Evolutionary conservation across 148 eudicot species (phyloP).

Genomic region (Polygonum aviculare): DNA sequence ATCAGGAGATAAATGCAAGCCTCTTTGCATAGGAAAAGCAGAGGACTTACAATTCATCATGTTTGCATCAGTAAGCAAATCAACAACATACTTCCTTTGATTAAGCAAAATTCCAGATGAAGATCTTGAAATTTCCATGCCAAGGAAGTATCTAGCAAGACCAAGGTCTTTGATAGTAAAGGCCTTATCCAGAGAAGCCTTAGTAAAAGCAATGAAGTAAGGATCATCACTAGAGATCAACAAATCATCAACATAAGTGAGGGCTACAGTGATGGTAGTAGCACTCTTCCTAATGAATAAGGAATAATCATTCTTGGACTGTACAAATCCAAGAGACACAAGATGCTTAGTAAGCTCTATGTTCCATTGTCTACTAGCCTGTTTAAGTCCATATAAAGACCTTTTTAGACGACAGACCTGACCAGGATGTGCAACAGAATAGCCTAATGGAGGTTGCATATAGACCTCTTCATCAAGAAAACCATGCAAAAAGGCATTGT

Average conservation of each 20-base stretch:
- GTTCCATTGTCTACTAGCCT: background rate
- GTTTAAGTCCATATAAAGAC: background rate
- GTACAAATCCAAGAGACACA: background rate
- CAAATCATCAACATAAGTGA: background rate
- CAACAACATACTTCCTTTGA: background rate
- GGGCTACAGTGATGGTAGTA: background rate
- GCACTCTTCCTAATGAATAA: background rate
- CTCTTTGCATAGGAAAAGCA: background rate
- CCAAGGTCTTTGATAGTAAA: background rate
- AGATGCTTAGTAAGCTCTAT: background rate
- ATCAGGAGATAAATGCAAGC: background rate
- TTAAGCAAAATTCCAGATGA: background rate
- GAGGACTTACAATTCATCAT: background rate
- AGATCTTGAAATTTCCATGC: background rate
- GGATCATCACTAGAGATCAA: background rate
- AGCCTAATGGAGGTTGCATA: background rate
- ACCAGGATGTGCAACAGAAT: background rate
- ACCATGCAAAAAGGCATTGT: background rate
- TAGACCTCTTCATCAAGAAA: background rate
- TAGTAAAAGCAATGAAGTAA: background rate
- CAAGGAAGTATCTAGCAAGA: background rate
- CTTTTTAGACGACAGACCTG: background rate
- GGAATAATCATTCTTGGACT: background rate
- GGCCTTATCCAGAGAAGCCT: background rate
- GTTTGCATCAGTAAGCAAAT: background rate